These are phyloP conservation scores for Pestalotiopsis sp. DNA, from an alignment of 2,329 filamentous ascomycete species.

Conservation along the genomic window DNA sequence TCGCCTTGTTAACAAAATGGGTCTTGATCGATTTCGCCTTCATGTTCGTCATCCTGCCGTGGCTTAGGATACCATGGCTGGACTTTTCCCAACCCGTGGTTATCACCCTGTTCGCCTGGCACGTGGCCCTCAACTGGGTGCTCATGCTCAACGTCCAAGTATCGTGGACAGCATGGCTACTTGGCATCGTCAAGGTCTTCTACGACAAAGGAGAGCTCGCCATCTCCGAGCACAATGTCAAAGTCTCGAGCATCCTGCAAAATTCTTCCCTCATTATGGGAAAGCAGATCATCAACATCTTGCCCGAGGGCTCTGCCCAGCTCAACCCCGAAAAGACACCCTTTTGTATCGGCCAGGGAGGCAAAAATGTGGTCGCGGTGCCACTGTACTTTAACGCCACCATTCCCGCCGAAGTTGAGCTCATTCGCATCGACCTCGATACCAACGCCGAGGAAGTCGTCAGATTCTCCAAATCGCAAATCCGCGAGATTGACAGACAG, in stretches of 20 bases:
- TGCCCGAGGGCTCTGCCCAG: slow-evolving; percentile 91
- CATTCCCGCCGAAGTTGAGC: slow-evolving; percentile 81
- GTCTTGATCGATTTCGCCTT: slow-evolving; percentile 82
- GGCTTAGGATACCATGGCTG: slow-evolving; percentile 92
- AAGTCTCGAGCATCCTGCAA: slow-evolving; percentile 82
- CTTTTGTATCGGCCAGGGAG: slow-evolving; percentile 72
- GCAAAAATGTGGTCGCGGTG: slow-evolving; percentile 63
- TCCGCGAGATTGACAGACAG: slow-evolving; percentile 71
- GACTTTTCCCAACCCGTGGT: slow-evolving; percentile 82
- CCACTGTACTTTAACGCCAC: slow-evolving; percentile 95
- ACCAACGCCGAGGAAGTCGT: slow-evolving; percentile 80
- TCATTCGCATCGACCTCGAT: slow-evolving; percentile 84
- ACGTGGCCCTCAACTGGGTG: slow-evolving; percentile 77
- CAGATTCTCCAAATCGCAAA: slow-evolving; percentile 71
- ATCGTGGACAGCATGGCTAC: slow-evolving; percentile 73
- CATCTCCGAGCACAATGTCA: slow-evolving; percentile 91
- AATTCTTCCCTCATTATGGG: slow-evolving; percentile 93
- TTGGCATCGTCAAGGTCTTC: slow-evolving; percentile 75
- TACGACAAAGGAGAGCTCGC: slow-evolving; percentile 86
- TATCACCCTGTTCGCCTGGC: slow-evolving; percentile 68
- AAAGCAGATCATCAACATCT: slow-evolving; percentile 95
- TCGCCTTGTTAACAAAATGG: slow-evolving; percentile 94
- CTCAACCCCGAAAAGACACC: slow-evolving; percentile 81
- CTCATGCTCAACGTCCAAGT: slow-evolving; percentile 91
- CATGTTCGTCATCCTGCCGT: slow-evolving; percentile 77